A percentile compares a stretch with the other conserved stretches of the same genome.
Evolutionary conservation across 306 rosid genomes (phyloP).

Genomic region (Lathyrus oleraceus): DNA sequence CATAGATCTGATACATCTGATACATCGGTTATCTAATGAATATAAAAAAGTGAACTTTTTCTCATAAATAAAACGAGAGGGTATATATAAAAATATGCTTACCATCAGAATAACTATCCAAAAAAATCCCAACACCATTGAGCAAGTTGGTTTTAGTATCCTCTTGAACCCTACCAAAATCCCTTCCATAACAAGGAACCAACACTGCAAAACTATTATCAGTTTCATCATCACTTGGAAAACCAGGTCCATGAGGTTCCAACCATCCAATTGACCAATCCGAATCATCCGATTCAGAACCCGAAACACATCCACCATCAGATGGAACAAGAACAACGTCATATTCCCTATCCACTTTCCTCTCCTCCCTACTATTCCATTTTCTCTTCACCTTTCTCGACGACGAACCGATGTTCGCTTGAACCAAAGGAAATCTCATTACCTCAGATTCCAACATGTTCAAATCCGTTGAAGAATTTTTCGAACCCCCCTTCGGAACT

Average conservation of each 20-base stretch:
- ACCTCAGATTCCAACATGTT: constrained; percentile 69
- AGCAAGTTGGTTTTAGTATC: constrained; percentile 48
- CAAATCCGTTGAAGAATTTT: constrained; percentile 56
- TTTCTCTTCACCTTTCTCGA: constrained; percentile 79
- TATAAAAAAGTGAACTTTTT: too few relatives aligned
- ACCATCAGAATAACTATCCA: constrained; percentile 75
- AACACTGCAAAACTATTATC: constrained; percentile 90
- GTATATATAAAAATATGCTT: constrained; percentile 38
- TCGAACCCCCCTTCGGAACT: constrained; percentile 53
- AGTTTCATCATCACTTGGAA: constrained; percentile 74
- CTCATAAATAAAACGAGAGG: too few relatives aligned
- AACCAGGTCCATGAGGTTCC: constrained; percentile 95
- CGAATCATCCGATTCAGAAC: constrained; percentile 84
- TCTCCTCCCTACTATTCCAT: constrained; percentile 88
- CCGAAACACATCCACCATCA: constrained; percentile 87
- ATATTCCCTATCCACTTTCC: constrained; percentile 75
- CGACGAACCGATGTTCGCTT: constrained; percentile 56
- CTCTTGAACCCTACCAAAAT: constrained; percentile 45
- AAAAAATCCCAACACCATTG: constrained; percentile 59
- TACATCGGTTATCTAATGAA: too few relatives aligned
- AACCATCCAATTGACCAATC: constrained; percentile 98
- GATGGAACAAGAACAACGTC: constrained; percentile 94
- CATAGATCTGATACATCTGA: too few relatives aligned
- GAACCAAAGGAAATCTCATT: constrained; percentile 67
- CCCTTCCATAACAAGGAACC: constrained; percentile 85